Percentiles rank a stretch among this genome's conserved stretches.
These are phyloP conservation scores for Plasmodium gonderi DNA, from an alignment of 169 alveolate species.

Conservation along the genomic window DNA sequence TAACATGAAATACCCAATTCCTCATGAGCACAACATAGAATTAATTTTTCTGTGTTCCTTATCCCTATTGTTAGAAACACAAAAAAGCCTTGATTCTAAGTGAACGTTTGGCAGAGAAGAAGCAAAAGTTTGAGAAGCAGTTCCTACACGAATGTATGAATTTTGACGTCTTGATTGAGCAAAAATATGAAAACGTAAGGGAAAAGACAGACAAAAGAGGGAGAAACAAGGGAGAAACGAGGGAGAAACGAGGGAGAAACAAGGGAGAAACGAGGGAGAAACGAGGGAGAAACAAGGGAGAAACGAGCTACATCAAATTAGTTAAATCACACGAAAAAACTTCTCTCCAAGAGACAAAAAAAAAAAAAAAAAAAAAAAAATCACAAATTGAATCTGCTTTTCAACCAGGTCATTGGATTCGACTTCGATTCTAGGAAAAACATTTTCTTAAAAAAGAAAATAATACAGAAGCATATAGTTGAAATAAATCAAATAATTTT, in stretches of 20 bases:
- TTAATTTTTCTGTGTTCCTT: not conserved
- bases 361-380: not conserved
- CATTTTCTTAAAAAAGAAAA: conserved; percentile 41
- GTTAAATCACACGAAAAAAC: too few species aligned
- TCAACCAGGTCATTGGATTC: conserved; percentile 41
- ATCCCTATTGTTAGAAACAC: conserved; percentile 6
- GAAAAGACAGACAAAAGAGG: not conserved
- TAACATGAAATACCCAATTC: too few species aligned
- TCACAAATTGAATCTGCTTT: not conserved
- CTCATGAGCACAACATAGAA: not conserved
- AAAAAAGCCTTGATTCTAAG: conserved; percentile 2
- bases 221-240: too few species aligned
- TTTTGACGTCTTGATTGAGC: conserved; percentile 55
- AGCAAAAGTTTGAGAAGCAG: conserved; percentile 34
- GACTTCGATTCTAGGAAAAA: conserved; percentile 43
- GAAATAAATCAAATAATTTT: conserved; percentile 38
- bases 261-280: not conserved
- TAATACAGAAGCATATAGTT: conserved; percentile 33
- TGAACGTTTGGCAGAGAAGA: conserved; percentile 10
- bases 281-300: too few species aligned
- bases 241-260: too few species aligned
- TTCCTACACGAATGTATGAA: conserved; percentile 42
- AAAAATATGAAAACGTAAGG: conserved; percentile 54
- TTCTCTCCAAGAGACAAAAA: not conserved
- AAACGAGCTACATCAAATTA: too few species aligned